Evolutionary conservation across 2,329 filamentous ascomycete genomes (phyloP).

Genomic region (Amphichorda felina): DNA sequence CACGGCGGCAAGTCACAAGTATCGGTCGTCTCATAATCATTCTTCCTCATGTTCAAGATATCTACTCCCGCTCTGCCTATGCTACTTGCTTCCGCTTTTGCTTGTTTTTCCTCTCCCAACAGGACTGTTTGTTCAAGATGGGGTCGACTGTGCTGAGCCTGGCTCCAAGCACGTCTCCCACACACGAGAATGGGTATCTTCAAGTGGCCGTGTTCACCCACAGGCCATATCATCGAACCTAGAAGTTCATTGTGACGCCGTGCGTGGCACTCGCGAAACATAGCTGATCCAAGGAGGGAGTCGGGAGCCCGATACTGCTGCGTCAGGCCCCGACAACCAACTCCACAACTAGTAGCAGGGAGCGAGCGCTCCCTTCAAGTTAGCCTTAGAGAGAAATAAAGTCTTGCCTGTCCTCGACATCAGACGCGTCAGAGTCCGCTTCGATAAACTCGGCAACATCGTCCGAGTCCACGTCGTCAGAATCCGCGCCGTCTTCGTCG

Average conservation of each 20-base stretch:
- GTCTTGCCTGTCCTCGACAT: conserved; percentile 46
- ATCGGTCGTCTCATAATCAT: too few relatives aligned
- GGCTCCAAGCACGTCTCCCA: neutral
- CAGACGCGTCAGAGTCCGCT: conserved; percentile 39
- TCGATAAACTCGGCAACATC: conserved; percentile 55
- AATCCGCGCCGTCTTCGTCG: conserved; percentile 63
- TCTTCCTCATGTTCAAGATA: too few relatives aligned
- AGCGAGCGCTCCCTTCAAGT: neutral
- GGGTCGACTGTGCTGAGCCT: neutral
- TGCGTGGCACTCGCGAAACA: too few relatives aligned
- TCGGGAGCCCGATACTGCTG: neutral
- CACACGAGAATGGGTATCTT: too few relatives aligned
- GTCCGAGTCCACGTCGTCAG: conserved; percentile 72
- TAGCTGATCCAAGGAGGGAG: too few relatives aligned
- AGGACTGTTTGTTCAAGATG: neutral
- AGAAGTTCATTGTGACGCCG: too few relatives aligned
- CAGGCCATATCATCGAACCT: too few relatives aligned
- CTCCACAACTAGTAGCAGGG: neutral
- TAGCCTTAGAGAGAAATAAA: conserved; percentile 34
- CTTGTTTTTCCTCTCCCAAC: neutral
- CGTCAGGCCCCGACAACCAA: neutral
- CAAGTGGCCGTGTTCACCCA: too few relatives aligned
- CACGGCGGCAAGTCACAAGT: too few relatives aligned
- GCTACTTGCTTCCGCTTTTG: neutral
- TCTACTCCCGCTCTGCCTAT: neutral